A percentile compares a stretch with the other conserved stretches of the same genome.
Conservation (phyloP, 768 basidiomycete genomes). For the Hericium alpestre region DNA sequence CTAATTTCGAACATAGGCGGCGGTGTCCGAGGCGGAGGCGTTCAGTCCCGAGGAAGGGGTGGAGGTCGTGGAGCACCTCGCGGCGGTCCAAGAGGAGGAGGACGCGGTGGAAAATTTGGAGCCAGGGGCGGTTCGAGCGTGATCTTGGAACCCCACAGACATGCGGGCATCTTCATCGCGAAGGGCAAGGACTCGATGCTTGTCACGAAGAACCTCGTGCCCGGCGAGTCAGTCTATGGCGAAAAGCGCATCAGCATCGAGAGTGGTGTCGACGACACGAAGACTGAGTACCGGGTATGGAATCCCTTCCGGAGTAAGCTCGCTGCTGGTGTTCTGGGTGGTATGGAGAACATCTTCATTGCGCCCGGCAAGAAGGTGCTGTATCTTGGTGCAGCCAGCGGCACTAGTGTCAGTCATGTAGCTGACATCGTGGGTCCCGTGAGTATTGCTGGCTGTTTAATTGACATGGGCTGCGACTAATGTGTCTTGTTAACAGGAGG, state of each 20-base stretch:
- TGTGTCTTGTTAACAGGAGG: conserved; percentile 47
- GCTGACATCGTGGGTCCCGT: conserved; percentile 97
- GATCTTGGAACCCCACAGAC: conserved; percentile 89
- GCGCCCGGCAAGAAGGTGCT: conserved; percentile 90
- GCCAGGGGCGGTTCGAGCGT: conserved; percentile 78
- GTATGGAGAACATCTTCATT: conserved; percentile 89
- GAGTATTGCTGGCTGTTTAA: conserved; percentile 19
- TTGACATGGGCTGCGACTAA: conserved; percentile 4
- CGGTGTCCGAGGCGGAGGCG: conserved; percentile 16
- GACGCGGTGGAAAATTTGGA: conserved; percentile 59
- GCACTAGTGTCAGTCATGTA: conserved; percentile 97
- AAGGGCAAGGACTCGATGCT: conserved; percentile 95
- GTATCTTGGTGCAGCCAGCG: conserved; percentile 95
- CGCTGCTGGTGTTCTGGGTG: conserved; percentile 92
- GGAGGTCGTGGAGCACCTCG: conserved; percentile 26
- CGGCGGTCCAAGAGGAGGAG: conserved; percentile 29
- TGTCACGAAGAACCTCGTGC: conserved; percentile 96
- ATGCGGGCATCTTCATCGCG: conserved; percentile 91
- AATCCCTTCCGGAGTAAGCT: conserved; percentile 97
- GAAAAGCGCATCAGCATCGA: conserved; percentile 95
- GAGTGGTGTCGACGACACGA: conserved; percentile 61
- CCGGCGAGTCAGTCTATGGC: conserved; percentile 96
- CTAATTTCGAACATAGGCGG: neutral
- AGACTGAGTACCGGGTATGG: conserved; percentile 97
- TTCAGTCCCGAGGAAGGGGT: conserved; percentile 15